These are phyloP conservation scores for Rhodotorula toruloides DNA, from an alignment of 768 basidiomycete species.

Conservation along the genomic window DNA sequence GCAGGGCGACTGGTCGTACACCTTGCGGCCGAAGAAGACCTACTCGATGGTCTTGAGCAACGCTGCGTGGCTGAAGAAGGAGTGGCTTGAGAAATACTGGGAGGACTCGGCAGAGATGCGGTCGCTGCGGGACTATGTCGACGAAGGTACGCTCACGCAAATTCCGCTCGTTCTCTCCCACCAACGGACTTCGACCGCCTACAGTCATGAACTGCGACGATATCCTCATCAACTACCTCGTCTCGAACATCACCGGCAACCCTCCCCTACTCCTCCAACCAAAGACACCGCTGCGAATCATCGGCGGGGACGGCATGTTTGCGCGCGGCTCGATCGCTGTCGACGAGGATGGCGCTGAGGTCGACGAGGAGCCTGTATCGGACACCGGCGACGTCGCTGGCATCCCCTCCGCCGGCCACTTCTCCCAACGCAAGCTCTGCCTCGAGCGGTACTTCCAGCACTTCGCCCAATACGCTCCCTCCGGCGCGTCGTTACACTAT, in stretches of 20 bases:
- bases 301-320: conserved; percentile 34
- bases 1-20: conserved; percentile 15
- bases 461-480: conserved; percentile 10
- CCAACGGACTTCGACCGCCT: no score
- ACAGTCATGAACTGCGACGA: conserved; percentile 42
- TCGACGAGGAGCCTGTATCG: no score
- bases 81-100: conserved; percentile 38
- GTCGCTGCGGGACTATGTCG: conserved; percentile 28
- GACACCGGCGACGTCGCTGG: neutral
- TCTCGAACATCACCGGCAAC: conserved; percentile 33
- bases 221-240: conserved; percentile 40
- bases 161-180: neutral
- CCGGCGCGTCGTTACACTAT: neutral
- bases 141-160: conserved; percentile 18
- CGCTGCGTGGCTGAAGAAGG: conserved; percentile 33
- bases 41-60: conserved; percentile 40
- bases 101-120: conserved; percentile 18
- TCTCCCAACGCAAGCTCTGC: conserved; percentile 22
- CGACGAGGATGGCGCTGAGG: neutral
- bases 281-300: conserved; percentile 21
- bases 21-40: conserved; percentile 14
- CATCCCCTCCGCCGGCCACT: conserved; percentile 16
- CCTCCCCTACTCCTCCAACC: conserved; percentile 40
- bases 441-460: conserved; percentile 27
- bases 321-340: conserved; percentile 9